Evolutionary conservation across 495 filamentous ascomycete genomes (phyloP), one percentile per base, ranked within the genome.

Genomic region (Annulohypoxylon moriforme): DNA sequence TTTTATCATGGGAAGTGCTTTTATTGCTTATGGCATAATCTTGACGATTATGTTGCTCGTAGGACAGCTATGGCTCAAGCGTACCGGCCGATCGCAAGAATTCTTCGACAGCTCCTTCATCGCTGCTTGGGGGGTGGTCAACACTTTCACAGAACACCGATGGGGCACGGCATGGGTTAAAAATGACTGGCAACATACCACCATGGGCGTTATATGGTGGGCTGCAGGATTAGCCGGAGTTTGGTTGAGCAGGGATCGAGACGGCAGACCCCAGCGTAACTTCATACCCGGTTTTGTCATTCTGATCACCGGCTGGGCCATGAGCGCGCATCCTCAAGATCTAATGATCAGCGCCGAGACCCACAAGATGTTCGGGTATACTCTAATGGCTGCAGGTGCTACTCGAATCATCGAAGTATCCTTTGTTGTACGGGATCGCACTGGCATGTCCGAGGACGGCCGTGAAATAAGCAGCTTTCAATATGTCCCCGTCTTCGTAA

Each of bases 121-220:
- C 76, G 91, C 94, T 1, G 88, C 90, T 9, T 99, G 96, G 96
- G 96, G 96, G 44, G 93, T 92, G 77, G 89, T 99, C 79, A 99
- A 98, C 78, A 98, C 96, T 38, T 98, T 99, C 77, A 98, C 96
- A 14, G 96, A 98, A 78, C 96, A 99, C 79, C 87, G 92, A 36
- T 99, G 96, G 96, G 96, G 96, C 36, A 81, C 84, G 0, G 83
- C 87, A 1, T 99, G 96, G 96, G 94, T 91, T n/a, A 87, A 88
- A 75, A 98, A 97, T 76, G 96, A 99, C 78, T 89, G 97, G 78
- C 96, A 99, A 78, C 96, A 98, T 76, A 99, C 96, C 0, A 91
- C 90, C 10, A 99, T 98, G 96, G 96, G 96, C 29, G 88, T 99
- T 65, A 89, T 99, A 59, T 99, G 96, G 96, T 98, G 94, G 94